Evolutionary conservation across 2,329 filamentous ascomycete species (phyloP).

Genomic region (Cyphellophora attinorum): DNA sequence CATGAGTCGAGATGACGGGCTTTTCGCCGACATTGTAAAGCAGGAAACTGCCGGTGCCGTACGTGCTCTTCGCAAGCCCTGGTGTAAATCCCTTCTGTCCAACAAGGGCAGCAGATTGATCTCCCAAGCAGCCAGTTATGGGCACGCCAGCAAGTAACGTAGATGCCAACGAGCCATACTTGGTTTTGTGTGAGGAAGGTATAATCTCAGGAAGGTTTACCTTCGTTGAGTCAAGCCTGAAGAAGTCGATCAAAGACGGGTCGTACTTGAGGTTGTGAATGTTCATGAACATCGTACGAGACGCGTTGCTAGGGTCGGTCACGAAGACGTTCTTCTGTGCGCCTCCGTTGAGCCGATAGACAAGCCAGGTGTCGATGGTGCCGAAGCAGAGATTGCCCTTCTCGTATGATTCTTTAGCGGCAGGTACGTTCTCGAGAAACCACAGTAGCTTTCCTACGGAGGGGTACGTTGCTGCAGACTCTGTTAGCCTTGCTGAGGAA

Average conservation of each 20-base stretch:
- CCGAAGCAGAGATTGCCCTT: conserved; percentile 70
- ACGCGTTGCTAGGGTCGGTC: conserved; percentile 81
- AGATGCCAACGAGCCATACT: conserved; percentile 57
- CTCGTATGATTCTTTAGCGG: conserved; percentile 65
- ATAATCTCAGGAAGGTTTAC: conserved; percentile 73
- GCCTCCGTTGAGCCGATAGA: conserved; percentile 72
- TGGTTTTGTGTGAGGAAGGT: conserved; percentile 63
- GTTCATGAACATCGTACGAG: conserved; percentile 92
- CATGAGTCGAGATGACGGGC: conserved; percentile 75
- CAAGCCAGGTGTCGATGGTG: conserved; percentile 80
- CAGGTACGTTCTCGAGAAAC: conserved; percentile 63
- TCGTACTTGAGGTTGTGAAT: conserved; percentile 72
- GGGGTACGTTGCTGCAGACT: conserved; percentile 85
- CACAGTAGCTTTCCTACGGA: conserved; percentile 77
- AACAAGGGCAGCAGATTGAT: conserved; percentile 78
- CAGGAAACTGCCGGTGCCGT: conserved; percentile 82
- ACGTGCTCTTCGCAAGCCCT: conserved; percentile 82
- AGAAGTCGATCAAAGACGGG: conserved; percentile 66
- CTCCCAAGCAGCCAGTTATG: conserved; percentile 77
- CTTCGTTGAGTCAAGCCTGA: conserved; percentile 63
- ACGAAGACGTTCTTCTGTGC: conserved; percentile 58
- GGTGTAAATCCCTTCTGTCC: conserved; percentile 76
- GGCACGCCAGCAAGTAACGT: conserved; percentile 60
- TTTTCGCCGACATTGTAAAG: conserved; percentile 80
- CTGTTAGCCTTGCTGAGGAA: too few relatives aligned